phyloP scores from a whole-genome alignment of 2,329 filamentous ascomycete genomes.

The Neofusicoccum sp. region DNA sequence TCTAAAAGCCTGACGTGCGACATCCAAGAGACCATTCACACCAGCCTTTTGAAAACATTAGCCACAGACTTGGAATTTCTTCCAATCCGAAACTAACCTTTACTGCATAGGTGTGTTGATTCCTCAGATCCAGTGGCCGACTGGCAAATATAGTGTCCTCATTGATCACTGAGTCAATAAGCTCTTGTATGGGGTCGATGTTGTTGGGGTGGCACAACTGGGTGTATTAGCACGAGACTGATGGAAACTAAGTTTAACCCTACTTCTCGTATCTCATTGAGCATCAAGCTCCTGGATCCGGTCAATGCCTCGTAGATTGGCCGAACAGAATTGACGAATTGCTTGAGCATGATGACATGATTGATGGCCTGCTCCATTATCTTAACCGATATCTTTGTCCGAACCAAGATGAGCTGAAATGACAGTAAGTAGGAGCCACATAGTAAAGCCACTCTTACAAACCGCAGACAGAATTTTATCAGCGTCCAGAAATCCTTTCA shows the following conservation, averaged over 20 bases:
- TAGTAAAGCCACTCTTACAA: conserved; percentile 23
- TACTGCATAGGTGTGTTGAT: conserved; percentile 87
- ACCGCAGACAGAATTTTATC: conserved; percentile 78
- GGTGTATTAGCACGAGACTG: background rate
- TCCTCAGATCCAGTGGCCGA: conserved; percentile 78
- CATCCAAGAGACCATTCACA: conserved; percentile 81
- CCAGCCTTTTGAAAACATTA: conserved; percentile 55
- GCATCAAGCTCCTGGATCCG: conserved; percentile 61
- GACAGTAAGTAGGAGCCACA: conserved; percentile 17
- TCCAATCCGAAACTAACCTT: conserved; percentile 50
- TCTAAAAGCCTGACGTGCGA: conserved; percentile 84
- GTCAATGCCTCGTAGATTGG: conserved; percentile 67
- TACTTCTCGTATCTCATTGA: conserved; percentile 65
- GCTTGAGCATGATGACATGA: conserved; percentile 81
- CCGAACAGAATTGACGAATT: conserved; percentile 68
- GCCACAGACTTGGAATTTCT: background rate
- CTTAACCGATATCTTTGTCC: conserved; percentile 62
- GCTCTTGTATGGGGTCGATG: conserved; percentile 57
- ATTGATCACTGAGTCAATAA: conserved; percentile 73
- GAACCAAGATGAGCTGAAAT: conserved; percentile 70
- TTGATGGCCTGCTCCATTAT: conserved; percentile 80
- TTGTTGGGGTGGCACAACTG: conserved; percentile 65
- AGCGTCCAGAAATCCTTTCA: conserved; percentile 74
- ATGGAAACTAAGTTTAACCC: conserved; percentile 16
- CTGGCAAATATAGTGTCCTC: conserved; percentile 76